Evolutionary conservation across 495 filamentous ascomycete species (phyloP), one percentile per base, ranked within the genome.

Genomic region (Parathielavia hyrcaniae): DNA sequence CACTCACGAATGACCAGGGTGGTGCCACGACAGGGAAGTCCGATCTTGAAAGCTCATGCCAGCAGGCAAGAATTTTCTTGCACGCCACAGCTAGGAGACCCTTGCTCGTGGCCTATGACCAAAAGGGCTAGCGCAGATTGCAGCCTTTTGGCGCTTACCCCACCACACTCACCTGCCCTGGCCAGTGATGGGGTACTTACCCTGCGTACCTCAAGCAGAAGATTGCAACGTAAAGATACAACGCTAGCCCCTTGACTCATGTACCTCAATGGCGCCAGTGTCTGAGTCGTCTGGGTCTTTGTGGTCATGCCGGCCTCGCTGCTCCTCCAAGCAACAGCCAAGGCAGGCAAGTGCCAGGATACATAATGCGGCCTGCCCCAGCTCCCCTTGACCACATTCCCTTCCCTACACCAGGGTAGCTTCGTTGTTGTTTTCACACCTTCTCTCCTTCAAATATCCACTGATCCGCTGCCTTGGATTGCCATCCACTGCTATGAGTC

Each of bases 21-120:
- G 68, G 68, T 70, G 68, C 66, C 68, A 70, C 68, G 61, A 69
- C 55, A 60, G 61, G n/a, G n/a, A n/a, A n/a, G 64, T 44, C 64
- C 66, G 26, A 64, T 62, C 62, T 40, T 70, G 26, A 70, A n/a
- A 44, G 44, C 40, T 39, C 66, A 70, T 66, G 51, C 68, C 68
- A 26, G 50, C 56, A 55, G 50, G 49, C 58, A 56, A 20, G 52
- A 55, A 55, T 55, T 56, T 63, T 53, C 60, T 61, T 62, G n/a
- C 60, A 65, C 66, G 54, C 68, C 64, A 59, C 50, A 16, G 36
- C 54, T 6, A 30, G 38, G 13, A n/a, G 43, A 62, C 61, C 66
- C 66, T 62, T 67, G 60, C 64, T 51, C 50, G 13, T 19, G 39
- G 41, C 35, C 66, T 63, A 56, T 62, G 58, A 58, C 62, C 40